phyloP scores from a whole-genome alignment of 169 alveolate species.

The Plasmodium sp. region DNA sequence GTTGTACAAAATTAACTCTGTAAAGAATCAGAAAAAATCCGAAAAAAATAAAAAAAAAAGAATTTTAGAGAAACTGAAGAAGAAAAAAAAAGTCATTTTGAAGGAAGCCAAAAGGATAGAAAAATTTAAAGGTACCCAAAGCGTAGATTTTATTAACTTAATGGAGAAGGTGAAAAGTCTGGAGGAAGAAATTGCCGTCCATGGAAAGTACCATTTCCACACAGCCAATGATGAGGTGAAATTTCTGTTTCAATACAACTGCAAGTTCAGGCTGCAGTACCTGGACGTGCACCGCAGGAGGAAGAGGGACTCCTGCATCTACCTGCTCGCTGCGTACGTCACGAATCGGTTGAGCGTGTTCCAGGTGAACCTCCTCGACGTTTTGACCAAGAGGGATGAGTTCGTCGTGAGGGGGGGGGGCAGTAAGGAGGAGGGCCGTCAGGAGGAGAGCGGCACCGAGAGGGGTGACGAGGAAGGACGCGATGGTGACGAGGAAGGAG shows the following conservation, averaged over 20 bases:
- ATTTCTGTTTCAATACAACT: constrained; percentile 51
- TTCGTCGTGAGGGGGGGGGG: constrained; percentile 51
- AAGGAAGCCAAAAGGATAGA: constrained; percentile 35
- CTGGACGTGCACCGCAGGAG: constrained; percentile 45
- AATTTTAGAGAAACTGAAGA: constrained; percentile 58
- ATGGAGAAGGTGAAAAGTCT: constrained; percentile 9
- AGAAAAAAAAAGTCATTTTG: constrained; percentile 34
- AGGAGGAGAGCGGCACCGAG: constrained; percentile 16
- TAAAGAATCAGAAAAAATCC: constrained; percentile 72
- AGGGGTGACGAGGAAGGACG: constrained; percentile 22
- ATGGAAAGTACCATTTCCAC: constrained; percentile 51
- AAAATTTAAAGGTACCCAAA: constrained; percentile 56
- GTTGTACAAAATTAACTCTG: constrained; percentile 67
- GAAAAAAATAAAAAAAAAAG: constrained; percentile 69
- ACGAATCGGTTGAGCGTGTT: constrained; percentile 74
- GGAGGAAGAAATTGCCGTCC: constrained; percentile 18
- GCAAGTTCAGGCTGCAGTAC: constrained; percentile 52
- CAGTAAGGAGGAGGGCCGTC: too few species aligned
- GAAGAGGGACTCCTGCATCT: constrained; percentile 26
- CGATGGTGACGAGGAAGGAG: not conserved
- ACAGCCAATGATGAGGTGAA: constrained; percentile 73
- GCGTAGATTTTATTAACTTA: constrained; percentile 23
- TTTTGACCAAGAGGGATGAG: constrained; percentile 59
- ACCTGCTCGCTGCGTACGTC: constrained; percentile 8
- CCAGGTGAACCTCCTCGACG: constrained; percentile 76